phyloP scores from a whole-genome alignment of 164 flowering plant species.

The Dillenia turbinata region DNA sequence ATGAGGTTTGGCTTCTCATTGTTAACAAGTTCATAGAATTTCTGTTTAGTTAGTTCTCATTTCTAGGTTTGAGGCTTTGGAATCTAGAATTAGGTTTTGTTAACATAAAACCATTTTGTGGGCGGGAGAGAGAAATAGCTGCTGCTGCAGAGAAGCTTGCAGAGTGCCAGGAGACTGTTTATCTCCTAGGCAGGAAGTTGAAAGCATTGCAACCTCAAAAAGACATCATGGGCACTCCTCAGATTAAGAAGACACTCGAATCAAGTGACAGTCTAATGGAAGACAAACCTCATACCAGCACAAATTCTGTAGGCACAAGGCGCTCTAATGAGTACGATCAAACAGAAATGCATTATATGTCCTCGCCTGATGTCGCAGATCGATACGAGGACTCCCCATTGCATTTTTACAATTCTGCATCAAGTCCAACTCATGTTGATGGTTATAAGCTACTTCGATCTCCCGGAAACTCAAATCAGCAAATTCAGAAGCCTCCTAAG shows the following conservation, averaged over 20 bases:
- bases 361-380: neutral
- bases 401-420: neutral
- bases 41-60: too few relatives aligned
- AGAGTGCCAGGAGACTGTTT: slow-evolving; percentile 9
- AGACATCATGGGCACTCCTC: slow-evolving; percentile 2
- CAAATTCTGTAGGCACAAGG: slow-evolving; percentile 1
- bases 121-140: too few relatives aligned
- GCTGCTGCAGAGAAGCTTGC: slow-evolving; percentile 13
- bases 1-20: too few relatives aligned
- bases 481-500: slow-evolving; percentile 9
- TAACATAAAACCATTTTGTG: too few relatives aligned
- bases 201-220: slow-evolving; percentile 10
- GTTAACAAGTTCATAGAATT: too few relatives aligned
- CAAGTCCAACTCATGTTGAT: slow-evolving; percentile 15
- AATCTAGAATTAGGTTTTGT: too few relatives aligned
- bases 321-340: neutral
- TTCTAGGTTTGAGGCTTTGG: too few relatives aligned
- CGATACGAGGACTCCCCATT: slow-evolving; percentile 9
- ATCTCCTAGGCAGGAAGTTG: slow-evolving; percentile 5
- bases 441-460: slow-evolving; percentile 10
- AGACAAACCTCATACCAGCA: slow-evolving; percentile 12
- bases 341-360: neutral
- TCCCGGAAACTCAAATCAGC: slow-evolving; percentile 9
- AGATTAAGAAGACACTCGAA: neutral
- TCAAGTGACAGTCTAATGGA: slow-evolving; percentile 1